Evolutionary conservation across 1,284 basidiomycete genomes (phyloP).

Genomic region (Malassezia sp.): DNA sequence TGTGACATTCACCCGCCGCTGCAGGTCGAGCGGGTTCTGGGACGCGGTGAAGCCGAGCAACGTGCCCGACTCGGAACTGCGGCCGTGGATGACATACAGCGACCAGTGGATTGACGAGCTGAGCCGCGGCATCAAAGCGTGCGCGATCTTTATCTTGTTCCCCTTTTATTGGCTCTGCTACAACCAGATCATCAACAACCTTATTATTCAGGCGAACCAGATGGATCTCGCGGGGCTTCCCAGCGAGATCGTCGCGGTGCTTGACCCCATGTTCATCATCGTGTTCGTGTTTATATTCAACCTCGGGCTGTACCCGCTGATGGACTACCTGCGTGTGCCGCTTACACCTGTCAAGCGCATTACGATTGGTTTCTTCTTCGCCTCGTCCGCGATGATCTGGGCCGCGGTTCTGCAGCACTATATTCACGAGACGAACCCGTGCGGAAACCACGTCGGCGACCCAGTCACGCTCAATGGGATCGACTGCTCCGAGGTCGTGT

Average conservation of each 20-base stretch:
- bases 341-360: slow-evolving; percentile 57
- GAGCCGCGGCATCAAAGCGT: slow-evolving; percentile 68
- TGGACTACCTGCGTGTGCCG: slow-evolving; percentile 57
- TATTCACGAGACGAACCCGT: slow-evolving; percentile 53
- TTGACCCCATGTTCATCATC: slow-evolving; percentile 58
- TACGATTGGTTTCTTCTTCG: slow-evolving; percentile 57
- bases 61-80: slow-evolving; percentile 37
- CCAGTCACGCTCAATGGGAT: slow-evolving; percentile 28
- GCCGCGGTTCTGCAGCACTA: slow-evolving; percentile 56
- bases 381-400: slow-evolving; percentile 53
- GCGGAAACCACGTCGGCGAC: slow-evolving; percentile 48
- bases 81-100: slow-evolving; percentile 50
- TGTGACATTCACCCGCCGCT: slow-evolving; percentile 25
- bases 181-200: slow-evolving; percentile 56
- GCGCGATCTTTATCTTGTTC: slow-evolving; percentile 66
- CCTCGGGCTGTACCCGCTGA: slow-evolving; percentile 59
- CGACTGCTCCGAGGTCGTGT: slow-evolving; percentile 13
- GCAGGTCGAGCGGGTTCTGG: slow-evolving; percentile 62
- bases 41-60: slow-evolving; percentile 59
- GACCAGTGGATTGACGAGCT: slow-evolving; percentile 66
- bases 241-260: slow-evolving; percentile 68
- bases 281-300: slow-evolving; percentile 49
- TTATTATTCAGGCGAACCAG: slow-evolving; percentile 52
- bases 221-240: slow-evolving; percentile 58
- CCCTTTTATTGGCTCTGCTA: slow-evolving; percentile 50